phyloP scores from a whole-genome alignment of 2,329 filamentous ascomycete genomes.

The Penicillium sp. region DNA sequence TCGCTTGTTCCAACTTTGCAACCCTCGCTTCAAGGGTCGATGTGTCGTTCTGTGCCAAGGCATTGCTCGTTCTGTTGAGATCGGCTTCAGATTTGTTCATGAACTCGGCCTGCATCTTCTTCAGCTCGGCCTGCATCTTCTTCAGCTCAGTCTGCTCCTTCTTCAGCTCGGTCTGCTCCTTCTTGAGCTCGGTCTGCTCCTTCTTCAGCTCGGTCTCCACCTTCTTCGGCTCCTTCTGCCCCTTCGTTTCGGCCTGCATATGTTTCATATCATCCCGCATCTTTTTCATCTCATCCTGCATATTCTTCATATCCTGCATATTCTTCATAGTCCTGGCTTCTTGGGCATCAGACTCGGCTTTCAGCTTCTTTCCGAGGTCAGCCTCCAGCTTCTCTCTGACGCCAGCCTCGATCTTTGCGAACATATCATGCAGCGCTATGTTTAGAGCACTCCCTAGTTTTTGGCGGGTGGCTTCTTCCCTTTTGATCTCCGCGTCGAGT shows the following conservation, averaged over 20 bases:
- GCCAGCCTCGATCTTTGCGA: conserved; percentile 17
- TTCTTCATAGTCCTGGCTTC: neutral
- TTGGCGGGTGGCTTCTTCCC: neutral
- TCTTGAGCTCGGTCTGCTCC: neutral
- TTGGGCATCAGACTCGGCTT: neutral
- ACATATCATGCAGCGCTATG: conserved; percentile 2
- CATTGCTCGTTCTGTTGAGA: too few species aligned
- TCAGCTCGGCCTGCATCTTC: neutral
- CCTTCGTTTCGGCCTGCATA: neutral
- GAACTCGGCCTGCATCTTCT: neutral
- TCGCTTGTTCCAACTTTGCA: too few species aligned
- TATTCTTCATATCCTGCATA: neutral
- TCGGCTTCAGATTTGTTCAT: too few species aligned
- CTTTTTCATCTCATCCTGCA: neutral
- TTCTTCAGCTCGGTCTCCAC: neutral
- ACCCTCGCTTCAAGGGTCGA: too few species aligned
- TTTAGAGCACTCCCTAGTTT: too few species aligned
- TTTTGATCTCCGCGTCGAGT: neutral
- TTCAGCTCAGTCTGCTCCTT: too few species aligned
- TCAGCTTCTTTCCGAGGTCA: neutral
- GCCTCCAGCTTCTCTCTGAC: conserved; percentile 2
- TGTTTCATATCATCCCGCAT: too few species aligned
- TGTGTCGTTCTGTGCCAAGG: too few species aligned
- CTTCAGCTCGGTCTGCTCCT: too few species aligned
- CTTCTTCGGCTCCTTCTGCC: too few species aligned